Evolutionary conservation across 768 basidiomycete species (phyloP).

Genomic region (Panaeolus cyanescens): DNA sequence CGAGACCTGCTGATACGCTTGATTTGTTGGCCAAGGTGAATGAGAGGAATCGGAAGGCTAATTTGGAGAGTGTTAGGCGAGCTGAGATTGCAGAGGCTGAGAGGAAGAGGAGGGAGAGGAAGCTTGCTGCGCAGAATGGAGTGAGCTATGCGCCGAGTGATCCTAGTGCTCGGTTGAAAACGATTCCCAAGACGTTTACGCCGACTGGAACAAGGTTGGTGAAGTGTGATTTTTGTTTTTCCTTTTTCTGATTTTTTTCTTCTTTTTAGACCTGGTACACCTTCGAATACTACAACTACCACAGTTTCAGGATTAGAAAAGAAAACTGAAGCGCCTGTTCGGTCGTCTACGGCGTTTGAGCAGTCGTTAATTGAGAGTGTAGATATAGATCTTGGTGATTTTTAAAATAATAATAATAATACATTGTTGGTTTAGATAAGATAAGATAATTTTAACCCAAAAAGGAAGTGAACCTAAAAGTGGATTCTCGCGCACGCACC

Average conservation of each 20-base stretch:
- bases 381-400: slow-evolving; percentile 80
- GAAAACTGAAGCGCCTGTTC: slow-evolving; percentile 17
- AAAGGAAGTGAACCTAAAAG: slow-evolving; percentile 27
- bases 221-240: not conserved
- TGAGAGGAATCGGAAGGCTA: slow-evolving; percentile 86
- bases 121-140: slow-evolving; percentile 42
- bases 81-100: slow-evolving; percentile 74
- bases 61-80: slow-evolving; percentile 75
- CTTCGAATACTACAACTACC: slow-evolving; percentile 29
- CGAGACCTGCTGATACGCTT: slow-evolving; percentile 22
- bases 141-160: slow-evolving; percentile 48
- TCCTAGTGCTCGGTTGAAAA: slow-evolving; percentile 70
- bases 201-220: slow-evolving; percentile 62
- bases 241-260: slow-evolving; percentile 4
- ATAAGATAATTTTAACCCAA: slow-evolving; percentile 33
- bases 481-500: slow-evolving; percentile 45
- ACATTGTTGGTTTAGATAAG: slow-evolving; percentile 28
- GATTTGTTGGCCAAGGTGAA: slow-evolving; percentile 80
- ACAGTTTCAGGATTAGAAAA: slow-evolving; percentile 12
- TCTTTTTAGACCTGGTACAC: slow-evolving; percentile 45
- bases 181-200: slow-evolving; percentile 57
- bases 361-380: slow-evolving; percentile 62
- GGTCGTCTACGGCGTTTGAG: slow-evolving; percentile 48
- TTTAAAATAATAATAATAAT: slow-evolving; percentile 37
- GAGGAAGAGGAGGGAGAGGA: slow-evolving; percentile 69